These are phyloP conservation scores for Diaporthe velutina DNA, from an alignment of 2,329 filamentous ascomycete species.

Conservation along the genomic window DNA sequence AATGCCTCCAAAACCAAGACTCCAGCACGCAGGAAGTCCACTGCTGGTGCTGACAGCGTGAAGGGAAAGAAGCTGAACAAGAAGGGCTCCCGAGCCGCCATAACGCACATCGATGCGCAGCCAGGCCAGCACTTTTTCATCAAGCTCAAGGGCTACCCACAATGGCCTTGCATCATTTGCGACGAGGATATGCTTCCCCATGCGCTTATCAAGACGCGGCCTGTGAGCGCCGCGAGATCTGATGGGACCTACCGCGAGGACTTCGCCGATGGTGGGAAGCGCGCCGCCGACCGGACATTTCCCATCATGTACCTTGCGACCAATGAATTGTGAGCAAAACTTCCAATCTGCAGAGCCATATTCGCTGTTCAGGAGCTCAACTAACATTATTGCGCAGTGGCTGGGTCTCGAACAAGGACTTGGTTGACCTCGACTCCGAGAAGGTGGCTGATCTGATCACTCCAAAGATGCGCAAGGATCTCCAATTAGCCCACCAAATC, in stretches of 20 bases:
- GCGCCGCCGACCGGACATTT: constrained; percentile 86
- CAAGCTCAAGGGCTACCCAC: constrained; percentile 92
- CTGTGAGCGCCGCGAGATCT: constrained; percentile 83
- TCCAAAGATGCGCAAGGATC: constrained; percentile 83
- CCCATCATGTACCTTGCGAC: constrained; percentile 95
- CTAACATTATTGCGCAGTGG: constrained; percentile 68
- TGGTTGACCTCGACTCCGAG: constrained; percentile 81
- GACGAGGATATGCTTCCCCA: constrained; percentile 94
- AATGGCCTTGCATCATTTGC: constrained; percentile 94
- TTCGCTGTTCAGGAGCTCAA: not conserved
- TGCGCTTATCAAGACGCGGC: constrained; percentile 80
- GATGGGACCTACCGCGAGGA: constrained; percentile 92
- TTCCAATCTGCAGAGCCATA: not conserved
- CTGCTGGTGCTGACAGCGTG: constrained; percentile 70
- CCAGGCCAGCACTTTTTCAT: constrained; percentile 94
- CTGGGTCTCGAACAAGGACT: constrained; percentile 89
- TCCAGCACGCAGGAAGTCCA: constrained; percentile 80
- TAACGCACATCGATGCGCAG: constrained; percentile 82
- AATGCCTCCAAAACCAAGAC: constrained; percentile 58
- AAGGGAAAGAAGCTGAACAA: constrained; percentile 86
- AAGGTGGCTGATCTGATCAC: constrained; percentile 77
- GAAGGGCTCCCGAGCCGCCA: constrained; percentile 83
- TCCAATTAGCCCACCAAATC: constrained; percentile 83
- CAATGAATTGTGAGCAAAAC: constrained; percentile 90
- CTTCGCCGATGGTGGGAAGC: constrained; percentile 89